Percentiles rank a stretch among this genome's conserved stretches.
These are phyloP conservation scores for Colletotrichum musae DNA, from an alignment of 2,329 filamentous ascomycete species.

Conservation along the genomic window DNA sequence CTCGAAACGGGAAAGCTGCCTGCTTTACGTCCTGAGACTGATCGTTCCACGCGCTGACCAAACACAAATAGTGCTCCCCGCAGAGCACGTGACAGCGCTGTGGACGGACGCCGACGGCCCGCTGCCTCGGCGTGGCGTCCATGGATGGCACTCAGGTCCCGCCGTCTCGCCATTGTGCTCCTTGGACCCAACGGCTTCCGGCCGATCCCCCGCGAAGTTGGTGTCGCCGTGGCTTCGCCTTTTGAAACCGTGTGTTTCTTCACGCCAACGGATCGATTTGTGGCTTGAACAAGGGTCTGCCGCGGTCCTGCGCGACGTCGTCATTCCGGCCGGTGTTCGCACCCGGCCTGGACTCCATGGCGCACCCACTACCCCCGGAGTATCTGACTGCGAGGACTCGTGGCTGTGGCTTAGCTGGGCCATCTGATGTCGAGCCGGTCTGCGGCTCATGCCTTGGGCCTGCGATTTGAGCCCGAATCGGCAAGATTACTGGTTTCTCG, in stretches of 20 bases:
- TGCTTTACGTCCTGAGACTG: neutral
- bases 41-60: constrained; percentile 4
- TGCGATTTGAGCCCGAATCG: too few species aligned
- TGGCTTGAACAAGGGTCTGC: too few species aligned
- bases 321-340: too few species aligned
- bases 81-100: constrained; percentile 1
- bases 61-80: constrained; percentile 1
- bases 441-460: too few species aligned
- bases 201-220: neutral
- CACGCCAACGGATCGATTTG: too few species aligned
- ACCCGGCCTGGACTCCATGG: too few species aligned
- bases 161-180: neutral
- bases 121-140: neutral
- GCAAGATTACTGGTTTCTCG: too few species aligned
- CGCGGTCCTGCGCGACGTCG: too few species aligned
- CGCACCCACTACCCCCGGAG: too few species aligned
- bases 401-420: too few species aligned
- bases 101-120: neutral
- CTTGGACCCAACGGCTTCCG: neutral
- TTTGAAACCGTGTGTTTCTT: neutral
- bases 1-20: neutral
- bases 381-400: too few species aligned
- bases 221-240: constrained; percentile 1
- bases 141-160: neutral
- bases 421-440: too few species aligned